phyloP scores from a whole-genome alignment of 345 rosid species.

The Brassica incana region DNA sequence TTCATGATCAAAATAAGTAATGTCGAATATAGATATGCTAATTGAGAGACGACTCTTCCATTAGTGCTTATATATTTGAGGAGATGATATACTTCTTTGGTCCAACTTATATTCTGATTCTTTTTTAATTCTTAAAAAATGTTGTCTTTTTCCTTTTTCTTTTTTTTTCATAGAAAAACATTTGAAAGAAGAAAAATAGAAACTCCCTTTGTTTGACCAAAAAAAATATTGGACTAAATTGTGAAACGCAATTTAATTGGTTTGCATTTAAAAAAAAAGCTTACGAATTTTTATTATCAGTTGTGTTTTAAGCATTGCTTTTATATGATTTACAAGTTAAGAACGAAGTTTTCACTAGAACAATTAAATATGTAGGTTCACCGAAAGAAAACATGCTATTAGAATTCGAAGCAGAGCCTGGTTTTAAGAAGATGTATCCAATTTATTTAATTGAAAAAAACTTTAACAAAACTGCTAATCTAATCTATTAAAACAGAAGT shows the following conservation, averaged over 20 bases:
- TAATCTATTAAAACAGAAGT: too few relatives aligned
- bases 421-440: background rate
- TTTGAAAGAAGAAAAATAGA: background rate
- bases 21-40: background rate
- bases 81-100: background rate
- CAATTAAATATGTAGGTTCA: background rate
- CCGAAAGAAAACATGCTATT: background rate
- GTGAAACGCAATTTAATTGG: background rate
- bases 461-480: background rate
- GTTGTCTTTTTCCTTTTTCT: background rate
- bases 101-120: conserved; percentile 11
- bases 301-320: background rate
- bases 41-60: background rate
- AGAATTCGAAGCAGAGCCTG: background rate
- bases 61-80: background rate
- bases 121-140: conserved; percentile 1
- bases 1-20: background rate
- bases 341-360: background rate
- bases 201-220: background rate
- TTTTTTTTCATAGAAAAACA: conserved; percentile 6
- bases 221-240: background rate
- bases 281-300: background rate
- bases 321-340: background rate
- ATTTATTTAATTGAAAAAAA: background rate
- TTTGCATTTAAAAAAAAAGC: background rate